Evolutionary conservation across 371 early-diverging fungal genomes (phyloP).

Genomic region (Syncephalastrum racemosum): DNA sequence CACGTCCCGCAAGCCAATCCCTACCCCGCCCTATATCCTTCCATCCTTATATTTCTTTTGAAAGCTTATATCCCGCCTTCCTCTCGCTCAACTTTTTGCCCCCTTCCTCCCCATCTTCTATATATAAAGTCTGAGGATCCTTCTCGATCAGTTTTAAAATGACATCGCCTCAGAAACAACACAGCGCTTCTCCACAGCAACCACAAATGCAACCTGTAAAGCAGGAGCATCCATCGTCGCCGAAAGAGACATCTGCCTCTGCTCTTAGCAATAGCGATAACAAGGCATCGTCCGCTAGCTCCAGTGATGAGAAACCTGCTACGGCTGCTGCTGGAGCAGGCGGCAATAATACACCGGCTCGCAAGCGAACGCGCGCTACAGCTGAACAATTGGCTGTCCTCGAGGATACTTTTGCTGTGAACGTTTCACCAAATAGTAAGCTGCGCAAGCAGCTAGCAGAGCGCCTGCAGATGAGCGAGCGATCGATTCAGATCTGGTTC

Average conservation of each 20-base stretch:
- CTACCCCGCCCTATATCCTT: constrained; percentile 7
- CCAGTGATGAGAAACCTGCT: constrained; percentile 3
- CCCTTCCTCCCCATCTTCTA: background rate
- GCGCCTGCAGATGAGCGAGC: constrained; percentile 87
- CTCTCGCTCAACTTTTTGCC: constrained; percentile 1
- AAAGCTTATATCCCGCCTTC: background rate
- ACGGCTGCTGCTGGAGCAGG: constrained; percentile 1
- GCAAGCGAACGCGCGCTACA: constrained; percentile 74
- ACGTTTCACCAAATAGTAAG: constrained; percentile 75
- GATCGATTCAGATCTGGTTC: constrained; percentile 99
- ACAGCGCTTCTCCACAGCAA: constrained; percentile 4
- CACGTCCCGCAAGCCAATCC: constrained; percentile 12
- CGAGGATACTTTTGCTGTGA: constrained; percentile 72
- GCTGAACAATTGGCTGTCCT: constrained; percentile 75
- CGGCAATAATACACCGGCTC: constrained; percentile 10
- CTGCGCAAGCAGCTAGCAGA: constrained; percentile 84
- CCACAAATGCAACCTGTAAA: constrained; percentile 2
- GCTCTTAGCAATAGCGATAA: constrained; percentile 4
- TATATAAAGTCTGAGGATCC: constrained; percentile 4
- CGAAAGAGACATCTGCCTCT: background rate
- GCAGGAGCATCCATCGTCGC: background rate
- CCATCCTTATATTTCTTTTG: constrained; percentile 3
- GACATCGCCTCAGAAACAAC: constrained; percentile 4
- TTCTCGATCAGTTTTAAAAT: constrained; percentile 7
- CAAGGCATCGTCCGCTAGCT: background rate